Conservation (phyloP, 805 yeast species). For the Pichia ethanolica region DNA sequence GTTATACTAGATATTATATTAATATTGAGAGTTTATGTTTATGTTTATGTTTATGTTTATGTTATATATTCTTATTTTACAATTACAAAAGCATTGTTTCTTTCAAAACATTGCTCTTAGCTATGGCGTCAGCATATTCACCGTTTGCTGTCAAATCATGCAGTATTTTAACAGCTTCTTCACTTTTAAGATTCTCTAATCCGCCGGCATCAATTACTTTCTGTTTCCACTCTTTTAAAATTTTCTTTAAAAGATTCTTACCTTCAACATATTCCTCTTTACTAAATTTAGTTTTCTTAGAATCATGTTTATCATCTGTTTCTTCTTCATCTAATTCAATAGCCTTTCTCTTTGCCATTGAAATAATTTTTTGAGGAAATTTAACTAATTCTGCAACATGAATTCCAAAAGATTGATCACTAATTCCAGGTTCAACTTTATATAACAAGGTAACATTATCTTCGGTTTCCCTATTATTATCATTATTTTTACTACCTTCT, state of each 20-base stretch:
- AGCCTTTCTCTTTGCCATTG: constrained; percentile 95
- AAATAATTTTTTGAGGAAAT: constrained; percentile 82
- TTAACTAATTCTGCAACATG: constrained; percentile 95
- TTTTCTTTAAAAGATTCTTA: constrained; percentile 38
- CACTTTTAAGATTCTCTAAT: constrained; percentile 35
- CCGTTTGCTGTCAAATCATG: constrained; percentile 1
- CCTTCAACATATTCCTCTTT: constrained; percentile 49
- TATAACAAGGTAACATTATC: constrained; percentile 81
- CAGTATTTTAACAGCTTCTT: constrained; percentile 19
- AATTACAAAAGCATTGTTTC: constrained; percentile 18
- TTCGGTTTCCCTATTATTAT: constrained; percentile 27
- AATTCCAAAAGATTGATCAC: constrained; percentile 94
- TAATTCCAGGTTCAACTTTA: constrained; percentile 92
- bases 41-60: no score
- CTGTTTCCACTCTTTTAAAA: constrained; percentile 49
- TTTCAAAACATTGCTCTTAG: constrained; percentile 13
- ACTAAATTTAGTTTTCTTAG: constrained; percentile 45
- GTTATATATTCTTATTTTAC: neutral
- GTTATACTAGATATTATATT: no score
- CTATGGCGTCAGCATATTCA: neutral
- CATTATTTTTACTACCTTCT: constrained; percentile 33
- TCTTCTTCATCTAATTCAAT: constrained; percentile 67
- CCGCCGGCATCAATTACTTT: constrained; percentile 37
- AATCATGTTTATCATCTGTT: constrained; percentile 30
- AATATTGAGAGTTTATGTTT: no score